Conservation (phyloP, 2,329 filamentous ascomycete genomes). For the Gnomoniopsis smithogilvyi region DNA sequence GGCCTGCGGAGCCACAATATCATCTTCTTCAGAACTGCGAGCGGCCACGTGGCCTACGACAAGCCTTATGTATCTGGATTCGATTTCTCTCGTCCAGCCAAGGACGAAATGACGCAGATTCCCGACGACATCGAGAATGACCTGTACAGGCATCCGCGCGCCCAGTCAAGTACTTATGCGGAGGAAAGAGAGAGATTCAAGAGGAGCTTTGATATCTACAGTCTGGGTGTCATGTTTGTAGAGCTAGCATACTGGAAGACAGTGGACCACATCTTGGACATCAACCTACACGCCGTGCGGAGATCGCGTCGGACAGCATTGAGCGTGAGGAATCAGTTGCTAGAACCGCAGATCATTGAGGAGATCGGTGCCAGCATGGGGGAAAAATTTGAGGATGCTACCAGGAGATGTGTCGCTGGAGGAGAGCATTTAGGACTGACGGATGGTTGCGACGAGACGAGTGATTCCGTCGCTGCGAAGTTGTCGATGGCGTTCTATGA, state of each 20-base stretch:
- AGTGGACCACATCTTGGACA: conserved; percentile 22
- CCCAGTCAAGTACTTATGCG: conserved; percentile 33
- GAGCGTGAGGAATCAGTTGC: conserved; percentile 21
- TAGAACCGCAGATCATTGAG: conserved; percentile 20
- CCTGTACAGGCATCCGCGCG: conserved; percentile 44
- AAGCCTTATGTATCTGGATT: conserved; percentile 37
- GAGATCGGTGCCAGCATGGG: conserved; percentile 26
- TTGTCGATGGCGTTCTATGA: conserved; percentile 40
- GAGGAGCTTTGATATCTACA: conserved; percentile 41
- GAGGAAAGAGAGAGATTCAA: conserved; percentile 34
- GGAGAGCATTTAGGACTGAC: conserved; percentile 33
- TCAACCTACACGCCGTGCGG: conserved; percentile 21
- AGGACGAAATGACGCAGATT: conserved; percentile 33
- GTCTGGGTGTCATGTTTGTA: conserved; percentile 46
- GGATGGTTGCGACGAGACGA: conserved; percentile 37
- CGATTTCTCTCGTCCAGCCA: conserved; percentile 37
- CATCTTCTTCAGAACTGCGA: conserved; percentile 40
- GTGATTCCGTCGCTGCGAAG: conserved; percentile 35
- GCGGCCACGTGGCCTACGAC: conserved; percentile 26
- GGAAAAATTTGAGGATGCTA: conserved; percentile 23
- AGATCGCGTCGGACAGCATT: conserved; percentile 23
- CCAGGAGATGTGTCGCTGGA: conserved; percentile 24
- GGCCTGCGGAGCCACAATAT: conserved; percentile 38
- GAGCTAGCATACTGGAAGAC: conserved; percentile 37
- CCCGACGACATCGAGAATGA: conserved; percentile 32